Conservation (phyloP, 2,329 filamentous ascomycete species). For the Didymella keratinophila region DNA sequence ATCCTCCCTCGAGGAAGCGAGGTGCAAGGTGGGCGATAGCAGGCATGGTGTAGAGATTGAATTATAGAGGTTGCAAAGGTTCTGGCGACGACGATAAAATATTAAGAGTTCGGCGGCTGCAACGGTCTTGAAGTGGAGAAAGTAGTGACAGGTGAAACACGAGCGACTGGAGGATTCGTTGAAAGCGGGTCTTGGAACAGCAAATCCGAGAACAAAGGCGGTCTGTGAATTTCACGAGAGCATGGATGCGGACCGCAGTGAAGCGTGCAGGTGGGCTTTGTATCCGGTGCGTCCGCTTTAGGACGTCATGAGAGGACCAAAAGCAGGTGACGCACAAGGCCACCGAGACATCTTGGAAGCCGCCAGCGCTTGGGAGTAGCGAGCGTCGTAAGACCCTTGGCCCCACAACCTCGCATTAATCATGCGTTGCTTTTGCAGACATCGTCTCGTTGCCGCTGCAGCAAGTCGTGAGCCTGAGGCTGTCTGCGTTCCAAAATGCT, state of each 20-base stretch:
- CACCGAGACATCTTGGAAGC: constrained; percentile 23
- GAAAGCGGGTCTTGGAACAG: constrained; percentile 23
- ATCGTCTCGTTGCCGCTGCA: constrained; percentile 11
- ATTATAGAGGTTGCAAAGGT: neutral
- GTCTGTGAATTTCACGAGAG: constrained; percentile 26
- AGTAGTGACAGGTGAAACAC: constrained; percentile 21
- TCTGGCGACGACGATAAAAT: constrained; percentile 3
- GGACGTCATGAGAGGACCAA: constrained; percentile 28
- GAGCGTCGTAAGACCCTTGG: constrained; percentile 13
- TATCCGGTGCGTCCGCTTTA: constrained; percentile 29
- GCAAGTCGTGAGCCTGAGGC: constrained; percentile 18
- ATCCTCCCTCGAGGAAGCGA: constrained; percentile 23
- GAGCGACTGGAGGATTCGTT: constrained; percentile 20
- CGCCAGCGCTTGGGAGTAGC: constrained; percentile 24
- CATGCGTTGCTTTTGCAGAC: constrained; percentile 20
- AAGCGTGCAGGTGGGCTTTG: constrained; percentile 31
- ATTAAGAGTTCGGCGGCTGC: constrained; percentile 14
- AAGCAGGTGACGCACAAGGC: constrained; percentile 25
- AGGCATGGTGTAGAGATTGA: constrained; percentile 26
- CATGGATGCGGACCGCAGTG: constrained; percentile 22
- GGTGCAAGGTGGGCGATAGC: constrained; percentile 25
- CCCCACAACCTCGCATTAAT: constrained; percentile 11
- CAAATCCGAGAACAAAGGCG: constrained; percentile 18
- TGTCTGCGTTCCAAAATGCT: constrained; percentile 12
- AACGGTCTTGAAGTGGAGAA: constrained; percentile 17